These are phyloP conservation scores for Phytopythium aichiense DNA, from an alignment of 352 stramenopile genomes.

Conservation along the genomic window DNA sequence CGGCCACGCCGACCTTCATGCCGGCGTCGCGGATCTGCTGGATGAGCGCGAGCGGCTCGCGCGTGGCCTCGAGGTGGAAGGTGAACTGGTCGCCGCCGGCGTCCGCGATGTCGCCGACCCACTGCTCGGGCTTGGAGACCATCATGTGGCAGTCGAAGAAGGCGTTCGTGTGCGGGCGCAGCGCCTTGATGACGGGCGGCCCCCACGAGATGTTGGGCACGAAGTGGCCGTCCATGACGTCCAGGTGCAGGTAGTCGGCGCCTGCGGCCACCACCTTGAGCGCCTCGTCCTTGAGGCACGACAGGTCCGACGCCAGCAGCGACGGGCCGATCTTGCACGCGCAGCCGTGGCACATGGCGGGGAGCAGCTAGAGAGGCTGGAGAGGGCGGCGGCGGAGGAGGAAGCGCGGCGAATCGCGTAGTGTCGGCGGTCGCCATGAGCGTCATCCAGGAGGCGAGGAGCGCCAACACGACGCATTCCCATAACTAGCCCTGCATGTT, in stretches of 20 bases:
- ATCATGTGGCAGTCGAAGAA: slow-evolving; percentile 99
- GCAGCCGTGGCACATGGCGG: slow-evolving; percentile 77
- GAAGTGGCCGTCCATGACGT: slow-evolving; percentile 99
- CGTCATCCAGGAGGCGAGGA: background rate
- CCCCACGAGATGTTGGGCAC: slow-evolving; percentile 97
- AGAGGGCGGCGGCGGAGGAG: background rate
- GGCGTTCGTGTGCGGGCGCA: slow-evolving; percentile 80
- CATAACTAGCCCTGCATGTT: background rate
- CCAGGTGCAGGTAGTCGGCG: slow-evolving; percentile 96
- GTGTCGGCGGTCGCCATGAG: background rate
- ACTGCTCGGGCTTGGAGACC: slow-evolving; percentile 94
- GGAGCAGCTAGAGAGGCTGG: background rate
- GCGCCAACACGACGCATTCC: background rate
- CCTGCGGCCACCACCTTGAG: slow-evolving; percentile 87
- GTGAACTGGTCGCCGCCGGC: slow-evolving; percentile 95
- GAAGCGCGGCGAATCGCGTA: background rate
- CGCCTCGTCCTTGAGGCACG: slow-evolving; percentile 89
- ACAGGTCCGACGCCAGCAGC: slow-evolving; percentile 93
- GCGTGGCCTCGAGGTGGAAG: slow-evolving; percentile 93
- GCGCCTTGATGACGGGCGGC: slow-evolving; percentile 93
- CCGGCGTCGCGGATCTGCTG: slow-evolving; percentile 77
- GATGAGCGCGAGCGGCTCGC: slow-evolving; percentile 68
- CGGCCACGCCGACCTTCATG: slow-evolving; percentile 95
- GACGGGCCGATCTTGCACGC: slow-evolving; percentile 91
- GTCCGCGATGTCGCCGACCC: slow-evolving; percentile 94